Evolutionary conservation across 352 stramenopile species (phyloP).

Genomic region (Phytophthora melonis): DNA sequence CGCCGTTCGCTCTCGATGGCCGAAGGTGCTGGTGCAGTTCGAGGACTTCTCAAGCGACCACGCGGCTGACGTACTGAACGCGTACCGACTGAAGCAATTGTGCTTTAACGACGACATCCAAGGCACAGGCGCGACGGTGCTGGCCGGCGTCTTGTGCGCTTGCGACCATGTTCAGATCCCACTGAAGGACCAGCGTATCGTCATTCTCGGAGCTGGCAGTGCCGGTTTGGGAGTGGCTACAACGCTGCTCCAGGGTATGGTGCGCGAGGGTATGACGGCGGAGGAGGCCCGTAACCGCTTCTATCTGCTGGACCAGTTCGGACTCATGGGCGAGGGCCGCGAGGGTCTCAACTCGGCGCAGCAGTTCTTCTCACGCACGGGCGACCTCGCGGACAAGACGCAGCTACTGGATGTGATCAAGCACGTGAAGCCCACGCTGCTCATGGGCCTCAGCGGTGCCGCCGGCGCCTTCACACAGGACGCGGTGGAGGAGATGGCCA

Average conservation of each 20-base stretch:
- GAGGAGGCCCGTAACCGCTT: constrained; percentile 78
- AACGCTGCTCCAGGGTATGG: constrained; percentile 91
- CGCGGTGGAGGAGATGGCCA: constrained; percentile 89
- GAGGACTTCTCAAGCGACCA: constrained; percentile 96
- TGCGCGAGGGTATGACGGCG: constrained; percentile 80
- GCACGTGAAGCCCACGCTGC: constrained; percentile 86
- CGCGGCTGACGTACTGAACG: constrained; percentile 92
- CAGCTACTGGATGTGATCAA: constrained; percentile 83
- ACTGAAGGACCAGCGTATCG: constrained; percentile 95
- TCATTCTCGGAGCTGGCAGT: constrained; percentile 95
- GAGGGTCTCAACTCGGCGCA: constrained; percentile 72
- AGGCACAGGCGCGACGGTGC: constrained; percentile 94
- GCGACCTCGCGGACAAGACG: constrained; percentile 72
- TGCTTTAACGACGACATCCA: constrained; percentile 99
- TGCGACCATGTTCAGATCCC: constrained; percentile 71
- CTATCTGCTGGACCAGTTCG: constrained; percentile 86
- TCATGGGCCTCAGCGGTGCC: constrained; percentile 85
- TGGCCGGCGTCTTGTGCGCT: constrained; percentile 89
- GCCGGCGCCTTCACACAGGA: constrained; percentile 90
- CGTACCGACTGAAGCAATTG: constrained; percentile 94
- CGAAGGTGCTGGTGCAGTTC: constrained; percentile 96
- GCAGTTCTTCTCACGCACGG: constrained; percentile 76
- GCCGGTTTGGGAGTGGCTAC: constrained; percentile 94
- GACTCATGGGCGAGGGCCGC: constrained; percentile 63
- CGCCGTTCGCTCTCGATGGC: constrained; percentile 88